phyloP scores from a whole-genome alignment of 2,329 filamentous ascomycete species.

The Colletotrichum abscissum region DNA sequence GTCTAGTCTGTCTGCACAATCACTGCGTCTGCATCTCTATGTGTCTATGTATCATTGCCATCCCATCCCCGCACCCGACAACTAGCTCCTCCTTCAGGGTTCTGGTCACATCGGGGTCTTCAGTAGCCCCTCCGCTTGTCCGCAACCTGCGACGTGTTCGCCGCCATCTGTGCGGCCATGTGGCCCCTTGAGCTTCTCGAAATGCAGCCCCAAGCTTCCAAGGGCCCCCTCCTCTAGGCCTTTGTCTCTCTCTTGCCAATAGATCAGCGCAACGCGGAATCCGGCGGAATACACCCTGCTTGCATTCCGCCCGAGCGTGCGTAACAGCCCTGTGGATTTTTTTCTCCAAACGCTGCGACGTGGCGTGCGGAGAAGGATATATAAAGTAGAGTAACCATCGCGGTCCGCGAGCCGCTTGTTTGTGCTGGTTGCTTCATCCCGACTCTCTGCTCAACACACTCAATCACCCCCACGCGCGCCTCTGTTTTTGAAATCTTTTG shows the following conservation, averaged over 20 bases:
- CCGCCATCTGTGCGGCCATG: constrained; percentile 5
- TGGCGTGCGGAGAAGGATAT: background rate
- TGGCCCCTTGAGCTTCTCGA: background rate
- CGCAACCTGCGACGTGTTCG: background rate
- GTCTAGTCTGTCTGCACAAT: background rate
- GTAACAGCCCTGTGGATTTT: background rate
- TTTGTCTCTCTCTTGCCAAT: background rate
- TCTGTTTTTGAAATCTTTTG: background rate
- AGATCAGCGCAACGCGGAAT: background rate
- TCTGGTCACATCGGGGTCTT: background rate
- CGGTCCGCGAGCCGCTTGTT: background rate
- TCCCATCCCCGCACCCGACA: constrained; percentile 21
- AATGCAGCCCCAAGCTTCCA: background rate
- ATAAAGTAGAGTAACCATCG: constrained; percentile 6
- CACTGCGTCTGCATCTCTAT: background rate
- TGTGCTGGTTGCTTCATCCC: background rate
- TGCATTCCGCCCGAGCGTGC: background rate
- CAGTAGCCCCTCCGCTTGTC: background rate
- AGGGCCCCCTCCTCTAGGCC: no score
- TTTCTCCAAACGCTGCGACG: background rate
- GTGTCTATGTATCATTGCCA: background rate
- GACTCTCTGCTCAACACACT: background rate
- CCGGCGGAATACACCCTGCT: background rate
- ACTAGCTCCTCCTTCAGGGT: background rate
- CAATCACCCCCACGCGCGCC: background rate